A percentile compares a stretch with the other conserved stretches of the same genome.
Evolutionary conservation across 495 filamentous ascomycete genomes (phyloP).

Genomic region (Haplographium delicatum): DNA sequence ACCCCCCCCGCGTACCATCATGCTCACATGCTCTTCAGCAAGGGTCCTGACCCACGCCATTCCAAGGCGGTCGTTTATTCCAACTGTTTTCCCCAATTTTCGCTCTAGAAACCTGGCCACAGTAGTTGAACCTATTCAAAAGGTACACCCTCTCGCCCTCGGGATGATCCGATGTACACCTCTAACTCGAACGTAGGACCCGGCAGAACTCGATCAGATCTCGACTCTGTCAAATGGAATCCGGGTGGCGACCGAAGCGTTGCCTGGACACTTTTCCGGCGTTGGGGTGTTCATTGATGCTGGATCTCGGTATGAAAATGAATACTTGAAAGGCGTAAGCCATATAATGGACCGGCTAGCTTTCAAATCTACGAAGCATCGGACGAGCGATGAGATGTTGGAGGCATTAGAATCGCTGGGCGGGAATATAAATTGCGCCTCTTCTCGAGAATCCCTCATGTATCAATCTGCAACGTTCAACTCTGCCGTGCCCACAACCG

Average conservation of each 20-base stretch:
- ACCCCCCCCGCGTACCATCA: slow-evolving; percentile 7
- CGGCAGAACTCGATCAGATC: slow-evolving; percentile 79
- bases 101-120: slow-evolving; percentile 25
- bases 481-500: slow-evolving; percentile 74
- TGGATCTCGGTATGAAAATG: slow-evolving; percentile 90
- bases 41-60: slow-evolving; percentile 18
- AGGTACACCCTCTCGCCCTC: slow-evolving; percentile 10
- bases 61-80: slow-evolving; percentile 1
- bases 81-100: slow-evolving; percentile 13
- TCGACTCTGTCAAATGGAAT: slow-evolving; percentile 90
- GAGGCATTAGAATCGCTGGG: slow-evolving; percentile 81
- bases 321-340: slow-evolving; percentile 79
- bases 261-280: slow-evolving; percentile 92
- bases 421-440: slow-evolving; percentile 94
- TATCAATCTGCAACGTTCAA: slow-evolving; percentile 99
- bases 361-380: slow-evolving; percentile 83
- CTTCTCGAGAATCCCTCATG: slow-evolving; percentile 93
- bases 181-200: slow-evolving; percentile 55
- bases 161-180: neutral
- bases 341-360: slow-evolving; percentile 95
- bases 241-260: slow-evolving; percentile 89
- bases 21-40: slow-evolving; percentile 23
- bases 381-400: slow-evolving; percentile 76
- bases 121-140: slow-evolving; percentile 25
- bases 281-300: slow-evolving; percentile 96